A percentile compares a stretch with the other conserved stretches of the same genome.
These are phyloP conservation scores for Starmerella davenportii DNA, from an alignment of 805 yeast species.

Conservation along the genomic window DNA sequence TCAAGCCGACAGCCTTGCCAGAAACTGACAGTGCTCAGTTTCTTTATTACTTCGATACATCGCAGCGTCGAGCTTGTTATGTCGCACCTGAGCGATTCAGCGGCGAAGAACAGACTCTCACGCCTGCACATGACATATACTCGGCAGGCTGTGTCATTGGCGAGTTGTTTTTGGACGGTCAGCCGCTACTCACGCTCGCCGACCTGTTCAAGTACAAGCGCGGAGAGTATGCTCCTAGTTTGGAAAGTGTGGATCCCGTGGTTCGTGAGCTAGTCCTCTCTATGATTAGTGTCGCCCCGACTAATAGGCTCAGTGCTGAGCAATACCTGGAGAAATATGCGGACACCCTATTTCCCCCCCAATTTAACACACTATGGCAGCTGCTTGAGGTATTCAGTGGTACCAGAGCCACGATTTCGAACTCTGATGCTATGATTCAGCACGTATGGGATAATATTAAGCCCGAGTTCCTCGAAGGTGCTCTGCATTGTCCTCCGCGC, in stretches of 20 bases:
- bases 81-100: slow-evolving; percentile 83
- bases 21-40: slow-evolving; percentile 87
- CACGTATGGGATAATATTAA: slow-evolving; percentile 25
- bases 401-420: slow-evolving; percentile 18
- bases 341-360: slow-evolving; percentile 41
- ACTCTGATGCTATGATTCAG: slow-evolving; percentile 40
- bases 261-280: slow-evolving; percentile 39
- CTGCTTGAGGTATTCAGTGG: slow-evolving; percentile 13
- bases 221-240: slow-evolving; percentile 46
- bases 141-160: slow-evolving; percentile 59
- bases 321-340: slow-evolving; percentile 35
- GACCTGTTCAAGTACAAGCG: slow-evolving; percentile 69
- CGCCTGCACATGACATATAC: slow-evolving; percentile 55
- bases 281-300: slow-evolving; percentile 51
- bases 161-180: slow-evolving; percentile 72
- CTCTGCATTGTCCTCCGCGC: slow-evolving; percentile 1
- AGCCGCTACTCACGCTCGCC: slow-evolving; percentile 69
- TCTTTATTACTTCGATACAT: slow-evolving; percentile 80
- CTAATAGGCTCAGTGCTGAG: slow-evolving; percentile 36
- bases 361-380: slow-evolving; percentile 37
- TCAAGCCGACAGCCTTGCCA: slow-evolving; percentile 72
- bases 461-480: slow-evolving; percentile 4
- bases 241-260: slow-evolving; percentile 41
- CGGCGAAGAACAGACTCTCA: slow-evolving; percentile 23
- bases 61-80: slow-evolving; percentile 72